Base-by-base conservation (phyloP, 768 basidiomycete species). In the Lactarius quietus region DNA sequence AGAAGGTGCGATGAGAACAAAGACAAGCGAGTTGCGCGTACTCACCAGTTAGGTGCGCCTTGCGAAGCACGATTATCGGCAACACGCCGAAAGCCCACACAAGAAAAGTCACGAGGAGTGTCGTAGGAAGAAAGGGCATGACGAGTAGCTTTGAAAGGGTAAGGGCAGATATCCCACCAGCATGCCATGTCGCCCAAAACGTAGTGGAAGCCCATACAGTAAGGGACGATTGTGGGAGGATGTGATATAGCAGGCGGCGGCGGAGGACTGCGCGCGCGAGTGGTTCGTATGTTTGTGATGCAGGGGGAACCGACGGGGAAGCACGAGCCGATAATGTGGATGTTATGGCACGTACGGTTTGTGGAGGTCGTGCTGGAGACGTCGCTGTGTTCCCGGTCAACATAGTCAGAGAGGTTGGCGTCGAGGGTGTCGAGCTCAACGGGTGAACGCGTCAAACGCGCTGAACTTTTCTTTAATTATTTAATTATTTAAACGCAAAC, bases 241-340 rank as follows among this genome's bases (percentile, higher is more conserved):
- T 80, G 64, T 77, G 77, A 68, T 80, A 78, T 28, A 82, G 76
- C 8, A 90, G 82, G 45, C 89, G 83, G 70, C 85, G 84, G 58
- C 79, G 82, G 54, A 92, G 80, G 6, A 87, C 79, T 3, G 81
- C 74, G 71, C 87, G 89, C 2, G 86, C 82, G 53, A 85, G 81
- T 10, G 88, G 88, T 68, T 89, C 86, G 72, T 86, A 92, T 1
- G 79, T 75, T 68, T 85, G 81, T 6, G 81, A 75, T 2, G 89
- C 74, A 0, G 86, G 79, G 0, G 88, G 86, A 6, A 90, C 75
- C 1, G 81, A 76, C 0, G 84, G 84, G 1, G 86, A 75, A 0
- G 84, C 76, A 57, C 83, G 83, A n/a, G 80, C 76, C 10, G 75
- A 72, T 26, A 77, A 70, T 6, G 68, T 73, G 1, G 76, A 75